phyloP scores from a whole-genome alignment of 2,329 filamentous ascomycete species.

The Fusarium sp. region DNA sequence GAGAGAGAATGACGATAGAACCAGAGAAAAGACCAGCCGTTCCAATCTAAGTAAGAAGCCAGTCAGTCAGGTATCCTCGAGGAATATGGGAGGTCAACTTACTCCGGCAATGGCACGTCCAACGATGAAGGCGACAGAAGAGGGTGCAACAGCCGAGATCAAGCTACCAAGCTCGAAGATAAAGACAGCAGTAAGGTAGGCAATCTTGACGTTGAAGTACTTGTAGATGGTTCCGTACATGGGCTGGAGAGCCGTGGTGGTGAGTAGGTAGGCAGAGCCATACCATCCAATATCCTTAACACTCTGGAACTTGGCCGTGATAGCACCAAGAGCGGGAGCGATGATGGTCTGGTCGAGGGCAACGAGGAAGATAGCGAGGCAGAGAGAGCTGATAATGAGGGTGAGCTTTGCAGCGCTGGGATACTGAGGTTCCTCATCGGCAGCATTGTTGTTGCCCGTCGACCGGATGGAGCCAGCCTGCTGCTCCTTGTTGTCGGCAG shows the following conservation, averaged over 20 bases:
- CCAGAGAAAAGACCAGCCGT: slow-evolving; percentile 67
- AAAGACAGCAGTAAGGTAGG: slow-evolving; percentile 60
- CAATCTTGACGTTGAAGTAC: slow-evolving; percentile 64
- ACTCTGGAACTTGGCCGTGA: slow-evolving; percentile 61
- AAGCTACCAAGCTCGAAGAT: slow-evolving; percentile 63
- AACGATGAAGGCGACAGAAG: slow-evolving; percentile 65
- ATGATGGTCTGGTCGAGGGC: slow-evolving; percentile 68
- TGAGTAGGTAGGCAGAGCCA: slow-evolving; percentile 65
- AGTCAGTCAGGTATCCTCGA: slow-evolving; percentile 17
- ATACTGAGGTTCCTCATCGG: slow-evolving; percentile 50
- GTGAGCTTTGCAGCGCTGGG: slow-evolving; percentile 58
- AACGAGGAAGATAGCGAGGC: slow-evolving; percentile 64
- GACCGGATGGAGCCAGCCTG: slow-evolving; percentile 20
- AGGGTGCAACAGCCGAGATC: slow-evolving; percentile 61
- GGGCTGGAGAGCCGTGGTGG: slow-evolving; percentile 64
- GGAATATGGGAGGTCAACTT: slow-evolving; percentile 17
- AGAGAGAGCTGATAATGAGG: slow-evolving; percentile 61
- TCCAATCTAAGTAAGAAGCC: slow-evolving; percentile 56
- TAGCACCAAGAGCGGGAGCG: slow-evolving; percentile 67
- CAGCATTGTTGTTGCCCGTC: slow-evolving; percentile 4
- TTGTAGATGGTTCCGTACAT: slow-evolving; percentile 66
- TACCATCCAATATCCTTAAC: slow-evolving; percentile 68
- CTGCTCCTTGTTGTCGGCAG: slow-evolving; percentile 33
- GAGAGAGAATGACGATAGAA: slow-evolving; percentile 63
- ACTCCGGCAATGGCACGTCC: slow-evolving; percentile 66